Evolutionary conservation across 2,329 filamentous ascomycete genomes (phyloP), one percentile per base, ranked within the genome.

Genomic region (Ceratocystis lukuohia): DNA sequence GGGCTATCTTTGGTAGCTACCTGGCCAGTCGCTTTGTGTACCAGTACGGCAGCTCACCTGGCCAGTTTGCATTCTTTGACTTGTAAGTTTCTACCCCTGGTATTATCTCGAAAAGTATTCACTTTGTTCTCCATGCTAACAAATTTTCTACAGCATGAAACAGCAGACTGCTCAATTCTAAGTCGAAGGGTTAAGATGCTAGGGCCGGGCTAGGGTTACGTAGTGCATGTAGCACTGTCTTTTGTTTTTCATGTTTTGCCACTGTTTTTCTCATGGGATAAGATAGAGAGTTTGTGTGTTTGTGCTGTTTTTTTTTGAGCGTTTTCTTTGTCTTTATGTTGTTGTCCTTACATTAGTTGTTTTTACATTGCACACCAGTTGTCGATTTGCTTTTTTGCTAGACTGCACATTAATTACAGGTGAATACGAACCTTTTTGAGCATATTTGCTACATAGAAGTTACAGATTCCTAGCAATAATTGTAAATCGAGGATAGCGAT

Each of bases 51-150:
- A 92, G 91, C 74, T 87, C 84, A 70, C 92, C 94, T 4, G 94
- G 88, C 79, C 93, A 96, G 73, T 97, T 99, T 79, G 91, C 93
- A 48, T 99, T 99, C 82, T 99, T 96, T 77, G 91, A 96, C 75
- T 99, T 97, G 89, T 92, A 79, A 85, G 88, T 88, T 68, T 61
- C 30, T 8, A 12, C 37, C 37, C 37, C 37, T 12, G 10, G 3
- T 37, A 37, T 41, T 12, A 41, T 8, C 10, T 41, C 8, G 3
- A 41, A 41, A 41, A 41, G 37, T 12, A 12, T 41, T 12, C 3
- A 41, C 37, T 41, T 12, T 41, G 8, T 12, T 41, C 41, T 53
- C 5, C n/a, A 3, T 65, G 37, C 41, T 65, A 66, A 66, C 3
- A 30, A 8, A 53, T 53, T 41, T 53, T 56, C 8, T 57, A 71